These are phyloP conservation scores for Penstemon davidsonii DNA, from an alignment of 257 asterid species.

Conservation along the genomic window DNA sequence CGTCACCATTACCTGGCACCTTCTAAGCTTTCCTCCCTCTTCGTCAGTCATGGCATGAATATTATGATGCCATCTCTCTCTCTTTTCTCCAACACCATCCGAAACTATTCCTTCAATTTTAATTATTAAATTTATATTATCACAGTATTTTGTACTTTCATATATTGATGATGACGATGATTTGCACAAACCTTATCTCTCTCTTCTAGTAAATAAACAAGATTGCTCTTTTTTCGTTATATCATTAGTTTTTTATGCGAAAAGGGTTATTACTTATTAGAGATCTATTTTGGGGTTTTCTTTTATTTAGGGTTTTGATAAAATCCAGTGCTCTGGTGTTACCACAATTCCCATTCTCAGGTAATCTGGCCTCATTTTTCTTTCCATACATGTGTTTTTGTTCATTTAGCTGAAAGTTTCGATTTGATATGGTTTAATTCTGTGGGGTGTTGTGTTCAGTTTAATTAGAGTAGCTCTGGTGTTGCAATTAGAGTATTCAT, in stretches of 20 bases:
- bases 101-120: neutral
- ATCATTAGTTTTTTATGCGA: neutral
- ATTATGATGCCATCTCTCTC: neutral
- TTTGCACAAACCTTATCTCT: neutral
- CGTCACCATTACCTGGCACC: neutral
- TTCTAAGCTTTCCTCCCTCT: neutral
- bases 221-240: neutral
- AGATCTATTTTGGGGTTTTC: conserved; percentile 3
- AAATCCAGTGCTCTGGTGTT: neutral
- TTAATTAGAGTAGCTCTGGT: neutral
- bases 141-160: no score
- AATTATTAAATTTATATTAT: neutral
- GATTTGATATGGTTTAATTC: neutral
- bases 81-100: neutral
- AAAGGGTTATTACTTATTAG: neutral
- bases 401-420: no score
- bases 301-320: neutral
- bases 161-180: neutral
- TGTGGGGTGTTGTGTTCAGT: neutral
- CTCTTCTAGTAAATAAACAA: neutral
- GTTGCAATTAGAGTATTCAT: neutral
- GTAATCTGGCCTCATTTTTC: neutral
- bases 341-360: neutral
- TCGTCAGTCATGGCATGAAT: neutral
- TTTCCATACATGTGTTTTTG: neutral